A percentile compares a stretch with the other conserved stretches of the same genome.
Conservation (phyloP, 495 filamentous ascomycete species). For the Penicillium herquei region DNA sequence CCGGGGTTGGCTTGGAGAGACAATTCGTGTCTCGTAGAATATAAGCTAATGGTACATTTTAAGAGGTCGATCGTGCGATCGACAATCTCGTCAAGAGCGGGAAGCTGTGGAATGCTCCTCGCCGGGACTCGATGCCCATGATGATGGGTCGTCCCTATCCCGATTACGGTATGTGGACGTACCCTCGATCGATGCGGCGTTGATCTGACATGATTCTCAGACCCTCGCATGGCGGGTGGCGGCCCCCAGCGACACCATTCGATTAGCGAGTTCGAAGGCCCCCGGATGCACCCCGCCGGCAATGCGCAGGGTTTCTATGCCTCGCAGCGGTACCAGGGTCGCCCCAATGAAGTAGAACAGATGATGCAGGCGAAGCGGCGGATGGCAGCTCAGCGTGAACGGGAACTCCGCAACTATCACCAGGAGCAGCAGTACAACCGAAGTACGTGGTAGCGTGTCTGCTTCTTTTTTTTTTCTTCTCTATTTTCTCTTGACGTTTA, state of each 20-base stretch:
- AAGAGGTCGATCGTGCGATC: slow-evolving; percentile 93
- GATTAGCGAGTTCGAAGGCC: slow-evolving; percentile 79
- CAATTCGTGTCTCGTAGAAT: neutral
- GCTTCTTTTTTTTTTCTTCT: slow-evolving; percentile 30
- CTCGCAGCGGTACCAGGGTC: slow-evolving; percentile 86
- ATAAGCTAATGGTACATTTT: slow-evolving; percentile 19
- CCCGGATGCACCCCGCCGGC: slow-evolving; percentile 67
- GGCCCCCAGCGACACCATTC: slow-evolving; percentile 73
- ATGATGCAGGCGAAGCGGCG: slow-evolving; percentile 98
- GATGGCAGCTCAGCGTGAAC: slow-evolving; percentile 97
- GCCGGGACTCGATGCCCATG: slow-evolving; percentile 83
- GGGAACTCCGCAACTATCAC: slow-evolving; percentile 99
- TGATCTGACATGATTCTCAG: slow-evolving; percentile 36
- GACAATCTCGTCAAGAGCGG: slow-evolving; percentile 96
- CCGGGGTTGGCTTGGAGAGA: too few species aligned
- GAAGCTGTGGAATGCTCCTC: slow-evolving; percentile 78
- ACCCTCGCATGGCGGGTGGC: slow-evolving; percentile 43
- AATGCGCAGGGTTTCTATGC: slow-evolving; percentile 94
- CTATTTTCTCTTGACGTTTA: slow-evolving; percentile 26
- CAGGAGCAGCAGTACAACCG: slow-evolving; percentile 99
- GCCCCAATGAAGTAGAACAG: slow-evolving; percentile 94
- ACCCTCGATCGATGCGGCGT: slow-evolving; percentile 11
- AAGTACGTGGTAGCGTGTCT: slow-evolving; percentile 69
- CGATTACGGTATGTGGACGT: slow-evolving; percentile 49
- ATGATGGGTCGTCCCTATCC: slow-evolving; percentile 63